Conservation (phyloP, 768 basidiomycete species). For the Pulveroboletus sp. region DNA sequence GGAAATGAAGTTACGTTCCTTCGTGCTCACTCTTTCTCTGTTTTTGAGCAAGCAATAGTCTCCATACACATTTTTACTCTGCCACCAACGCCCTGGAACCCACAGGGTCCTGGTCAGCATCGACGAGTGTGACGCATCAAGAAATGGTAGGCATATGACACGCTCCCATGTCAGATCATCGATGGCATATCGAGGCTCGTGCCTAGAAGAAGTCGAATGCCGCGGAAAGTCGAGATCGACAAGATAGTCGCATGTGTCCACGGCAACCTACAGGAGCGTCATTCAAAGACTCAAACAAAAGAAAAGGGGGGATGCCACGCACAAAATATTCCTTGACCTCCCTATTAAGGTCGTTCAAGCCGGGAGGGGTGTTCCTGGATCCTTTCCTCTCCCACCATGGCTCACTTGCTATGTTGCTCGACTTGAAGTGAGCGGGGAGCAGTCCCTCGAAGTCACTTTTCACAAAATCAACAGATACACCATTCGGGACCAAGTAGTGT, state of each 20-base stretch:
- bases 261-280: slow-evolving; percentile 49
- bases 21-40: slow-evolving; percentile 31
- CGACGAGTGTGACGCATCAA: slow-evolving; percentile 75
- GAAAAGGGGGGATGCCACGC: slow-evolving; percentile 24
- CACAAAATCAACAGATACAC: slow-evolving; percentile 79
- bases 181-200: slow-evolving; percentile 78
- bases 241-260: slow-evolving; percentile 80
- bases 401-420: slow-evolving; percentile 26
- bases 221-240: slow-evolving; percentile 85
- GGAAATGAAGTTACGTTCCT: slow-evolving; percentile 22
- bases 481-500: slow-evolving; percentile 82
- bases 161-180: slow-evolving; percentile 74
- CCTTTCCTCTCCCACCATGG: slow-evolving; percentile 43
- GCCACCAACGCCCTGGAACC: slow-evolving; percentile 71
- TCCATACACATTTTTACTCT: slow-evolving; percentile 69
- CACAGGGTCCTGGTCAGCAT: slow-evolving; percentile 74
- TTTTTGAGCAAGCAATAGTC: slow-evolving; percentile 89
- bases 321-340: slow-evolving; percentile 81
- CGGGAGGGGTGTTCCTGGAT: slow-evolving; percentile 55
- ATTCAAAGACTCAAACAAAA: slow-evolving; percentile 6
- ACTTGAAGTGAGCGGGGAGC: slow-evolving; percentile 76
- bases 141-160: slow-evolving; percentile 75
- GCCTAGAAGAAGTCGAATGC: slow-evolving; percentile 47
- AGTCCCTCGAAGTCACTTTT: slow-evolving; percentile 90
- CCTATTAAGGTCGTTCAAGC: slow-evolving; percentile 84